These are phyloP conservation scores for Kregervanrija fluxuum DNA, from an alignment of 805 yeast genomes.

Conservation along the genomic window DNA sequence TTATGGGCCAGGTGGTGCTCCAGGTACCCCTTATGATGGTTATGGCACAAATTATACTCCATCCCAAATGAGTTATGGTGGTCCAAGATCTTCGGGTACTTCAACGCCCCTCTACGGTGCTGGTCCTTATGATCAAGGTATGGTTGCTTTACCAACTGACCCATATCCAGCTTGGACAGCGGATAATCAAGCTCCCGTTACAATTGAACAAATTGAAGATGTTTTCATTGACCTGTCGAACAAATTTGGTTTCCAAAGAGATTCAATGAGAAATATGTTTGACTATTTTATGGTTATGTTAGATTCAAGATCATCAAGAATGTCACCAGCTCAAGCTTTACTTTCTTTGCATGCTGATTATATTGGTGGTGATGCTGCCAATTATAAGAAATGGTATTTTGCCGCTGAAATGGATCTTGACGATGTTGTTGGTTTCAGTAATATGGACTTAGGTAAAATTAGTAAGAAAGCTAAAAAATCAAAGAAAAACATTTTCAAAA, in stretches of 20 bases:
- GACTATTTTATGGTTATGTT: slow-evolving; percentile 80
- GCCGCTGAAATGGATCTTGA: slow-evolving; percentile 86
- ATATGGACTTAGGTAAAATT: slow-evolving; percentile 69
- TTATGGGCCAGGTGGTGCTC: slow-evolving; percentile 52
- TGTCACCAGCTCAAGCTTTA: slow-evolving; percentile 84
- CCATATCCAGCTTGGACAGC: slow-evolving; percentile 99
- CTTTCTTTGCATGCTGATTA: slow-evolving; percentile 79
- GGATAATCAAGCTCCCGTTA: slow-evolving; percentile 83
- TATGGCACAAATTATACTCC: slow-evolving; percentile 57
- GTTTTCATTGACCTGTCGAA: slow-evolving; percentile 76
- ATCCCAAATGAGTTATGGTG: slow-evolving; percentile 82
- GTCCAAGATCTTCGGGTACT: slow-evolving; percentile 83
- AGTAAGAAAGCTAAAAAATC: slow-evolving; percentile 78
- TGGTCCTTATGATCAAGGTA: slow-evolving; percentile 34
- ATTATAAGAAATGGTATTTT: slow-evolving; percentile 82
- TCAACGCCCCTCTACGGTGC: slow-evolving; percentile 72
- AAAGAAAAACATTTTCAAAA: slow-evolving; percentile 35
- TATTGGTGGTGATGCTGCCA: slow-evolving; percentile 82
- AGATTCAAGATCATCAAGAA: slow-evolving; percentile 80
- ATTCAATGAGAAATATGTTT: slow-evolving; percentile 86
- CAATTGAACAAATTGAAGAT: slow-evolving; percentile 81
- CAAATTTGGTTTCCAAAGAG: slow-evolving; percentile 87
- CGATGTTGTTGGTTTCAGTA: slow-evolving; percentile 76
- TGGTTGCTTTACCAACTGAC: slow-evolving; percentile 71
- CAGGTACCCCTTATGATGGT: slow-evolving; percentile 61